Evolutionary conservation across 2,329 filamentous ascomycete genomes (phyloP), one percentile per base, ranked within the genome.

Genomic region (Alternaria tenuissima): DNA sequence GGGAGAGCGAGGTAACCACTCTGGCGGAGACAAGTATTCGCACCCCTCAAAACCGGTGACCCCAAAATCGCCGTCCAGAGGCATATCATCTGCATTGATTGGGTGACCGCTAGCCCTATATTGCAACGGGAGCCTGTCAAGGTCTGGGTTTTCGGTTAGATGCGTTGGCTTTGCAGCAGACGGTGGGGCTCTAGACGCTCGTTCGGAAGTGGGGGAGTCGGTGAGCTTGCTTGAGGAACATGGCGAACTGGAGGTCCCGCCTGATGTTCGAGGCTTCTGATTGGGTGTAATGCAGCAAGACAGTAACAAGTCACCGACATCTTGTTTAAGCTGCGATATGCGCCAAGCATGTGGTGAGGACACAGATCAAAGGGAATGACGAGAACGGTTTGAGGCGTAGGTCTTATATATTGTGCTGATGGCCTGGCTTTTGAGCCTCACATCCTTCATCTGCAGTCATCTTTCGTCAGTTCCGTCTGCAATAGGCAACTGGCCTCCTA

Each of bases 111-210:
- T 58, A 67, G 66, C 68, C 68, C 55, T 71, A 66, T 63, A 65
- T 57, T 52, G 66, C 63, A 68, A 49, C 57, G 55, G 56, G 59
- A 62, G 55, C 63, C 62, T 47, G 41, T 67, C 60, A 55, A 59
- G 59, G 58, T 65, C 61, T 72, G 59, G 66, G 43, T 49, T 54
- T 66, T 74, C 65, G 72, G 66, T 61, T 70, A 63, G 66, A 71
- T 76, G 75, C 69, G 75, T 69, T 77, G 75, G 73, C 72, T 59
- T 62, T 70, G 68, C 72, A 74, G 67, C 58, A 56, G 48, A 39
- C 26, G 61, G 65, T 66, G 66, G 68, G 66, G 61, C 63, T 66
- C 63, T 49, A 68, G 57, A 67, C 52, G 59, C 64, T 61, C 60
- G 62, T 56, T 47, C 65, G 54, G 64, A 59, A 58, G 64, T 54